phyloP scores from a whole-genome alignment of 1,139 yeast species.

The Candida sp. region DNA sequence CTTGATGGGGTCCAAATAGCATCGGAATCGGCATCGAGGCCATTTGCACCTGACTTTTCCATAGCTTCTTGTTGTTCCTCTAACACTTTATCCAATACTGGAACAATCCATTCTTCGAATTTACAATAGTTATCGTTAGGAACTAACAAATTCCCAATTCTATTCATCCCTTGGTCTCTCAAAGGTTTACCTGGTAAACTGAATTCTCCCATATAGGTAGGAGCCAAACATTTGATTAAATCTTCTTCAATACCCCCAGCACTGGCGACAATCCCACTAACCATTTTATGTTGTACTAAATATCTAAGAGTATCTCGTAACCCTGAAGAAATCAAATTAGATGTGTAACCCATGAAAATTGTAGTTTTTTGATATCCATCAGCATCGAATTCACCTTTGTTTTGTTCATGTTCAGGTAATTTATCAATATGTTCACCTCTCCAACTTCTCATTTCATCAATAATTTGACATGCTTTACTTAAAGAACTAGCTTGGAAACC shows the following conservation, averaged over 20 bases:
- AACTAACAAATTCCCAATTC: constrained; percentile 94
- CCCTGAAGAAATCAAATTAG: constrained; percentile 95
- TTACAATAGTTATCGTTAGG: constrained; percentile 98
- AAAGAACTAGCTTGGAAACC: constrained; percentile 97
- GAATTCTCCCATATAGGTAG: constrained; percentile 93
- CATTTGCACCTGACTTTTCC: constrained; percentile 57
- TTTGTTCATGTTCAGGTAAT: constrained; percentile 64
- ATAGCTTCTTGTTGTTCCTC: constrained; percentile 82
- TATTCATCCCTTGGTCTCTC: constrained; percentile 94
- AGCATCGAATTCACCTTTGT: constrained; percentile 71
- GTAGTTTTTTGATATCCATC: constrained; percentile 83
- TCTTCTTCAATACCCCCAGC: constrained; percentile 99
- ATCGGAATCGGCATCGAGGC: constrained; percentile 40
- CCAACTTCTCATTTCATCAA: constrained; percentile 90
- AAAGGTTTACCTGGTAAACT: constrained; percentile 73
- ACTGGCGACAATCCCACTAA: constrained; percentile 89
- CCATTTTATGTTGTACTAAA: constrained; percentile 90
- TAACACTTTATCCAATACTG: constrained; percentile 79
- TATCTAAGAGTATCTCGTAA: constrained; percentile 85
- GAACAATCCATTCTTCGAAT: constrained; percentile 98
- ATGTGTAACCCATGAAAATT: constrained; percentile 92
- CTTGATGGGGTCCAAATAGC: constrained; percentile 89
- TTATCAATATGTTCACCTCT: constrained; percentile 71
- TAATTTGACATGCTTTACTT: constrained; percentile 85
- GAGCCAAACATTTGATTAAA: constrained; percentile 91